Base-by-base conservation (phyloP, 176 grass and related monocot species). In the Oryza australiensis region DNA sequence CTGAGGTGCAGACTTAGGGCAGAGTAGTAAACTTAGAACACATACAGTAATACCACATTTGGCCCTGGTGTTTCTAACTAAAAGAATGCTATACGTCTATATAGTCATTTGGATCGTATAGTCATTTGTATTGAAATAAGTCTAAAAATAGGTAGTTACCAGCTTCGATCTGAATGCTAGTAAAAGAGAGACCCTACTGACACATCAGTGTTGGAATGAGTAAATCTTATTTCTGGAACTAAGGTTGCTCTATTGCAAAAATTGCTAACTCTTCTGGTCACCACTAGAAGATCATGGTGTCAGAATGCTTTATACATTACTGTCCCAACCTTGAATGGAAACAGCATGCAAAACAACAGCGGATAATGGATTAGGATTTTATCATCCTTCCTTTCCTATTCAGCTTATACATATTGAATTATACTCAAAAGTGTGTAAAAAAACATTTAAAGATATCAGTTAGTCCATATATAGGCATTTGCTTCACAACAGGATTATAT, bases 241-340 rank as follows among this genome's bases (percentile, higher is more conserved):
- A 64, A 30, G 43, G 76, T 65, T 48, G 12, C 40, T 77, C 43
- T 51, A 24, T 24, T 55, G 51, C 53, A 15, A 57, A 53, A 63
- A 66, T 43, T 16, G 48, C 22, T 75, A 41, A 12, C 48, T 67
- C 20, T 57, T n/a, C 53, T 53, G 49, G 60, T 6, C 35, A 73
- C 49, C 67, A 45, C 14, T 23, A 45, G n/a, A 81, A 66, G 34
- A 12, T 77, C 35, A 51, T 35, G 64, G 9, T 65, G 3, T 82
- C 76, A 14, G 73, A 69, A 66, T 66, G 1, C 51, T 32, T 5
- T 15, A 62, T 15, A 59, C 26, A 26, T 42, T 48, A 0, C 42
- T 82, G 45, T 33, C 14, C 11, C 26, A 75, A 69, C 3, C 68
- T 43, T 8, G 11, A 46, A 83, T 5, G 32, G 32, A 77, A 87